Percentiles rank a stretch among this genome's conserved stretches.
phyloP scores from a whole-genome alignment of 2,329 filamentous ascomycete species.

The Fusarium fracticaudum region DNA sequence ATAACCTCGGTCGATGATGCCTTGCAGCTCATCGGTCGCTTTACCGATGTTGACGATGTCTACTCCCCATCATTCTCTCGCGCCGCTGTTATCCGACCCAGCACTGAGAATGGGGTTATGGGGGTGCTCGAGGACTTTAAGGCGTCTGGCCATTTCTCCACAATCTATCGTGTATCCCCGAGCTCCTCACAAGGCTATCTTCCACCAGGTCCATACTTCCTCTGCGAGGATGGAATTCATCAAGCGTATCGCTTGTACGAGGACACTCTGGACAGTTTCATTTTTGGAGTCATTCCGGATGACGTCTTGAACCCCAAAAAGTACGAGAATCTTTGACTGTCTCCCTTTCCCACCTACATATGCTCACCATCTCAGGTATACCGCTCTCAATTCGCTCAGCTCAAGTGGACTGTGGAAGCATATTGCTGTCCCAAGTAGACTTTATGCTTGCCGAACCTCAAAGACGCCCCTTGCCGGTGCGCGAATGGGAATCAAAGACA shows the following conservation, averaged over 20 bases:
- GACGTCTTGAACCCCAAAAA: background rate
- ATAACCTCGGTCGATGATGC: background rate
- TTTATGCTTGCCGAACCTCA: fast-evolving
- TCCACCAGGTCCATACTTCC: background rate
- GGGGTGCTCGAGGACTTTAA: background rate
- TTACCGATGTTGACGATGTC: background rate
- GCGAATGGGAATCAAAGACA: background rate
- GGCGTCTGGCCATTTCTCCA: background rate
- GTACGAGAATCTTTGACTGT: no score
- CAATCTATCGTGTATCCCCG: background rate
- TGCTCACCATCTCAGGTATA: fast-evolving
- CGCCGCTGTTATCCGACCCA: background rate
- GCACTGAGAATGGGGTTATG: fast-evolving
- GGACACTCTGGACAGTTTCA: background rate
- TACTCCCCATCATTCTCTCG: background rate
- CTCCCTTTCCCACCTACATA: no score
- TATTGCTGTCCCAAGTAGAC: fast-evolving
- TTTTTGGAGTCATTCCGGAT: background rate
- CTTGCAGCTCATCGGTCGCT: background rate
- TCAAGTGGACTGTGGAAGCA: background rate
- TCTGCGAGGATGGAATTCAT: background rate
- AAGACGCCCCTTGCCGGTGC: fast-evolving
- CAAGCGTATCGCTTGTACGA: background rate
- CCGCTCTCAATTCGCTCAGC: background rate
- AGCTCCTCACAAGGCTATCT: background rate